Evolutionary conservation across 202 grass and related monocot species (phyloP).

Genomic region (Setaria viridis): DNA sequence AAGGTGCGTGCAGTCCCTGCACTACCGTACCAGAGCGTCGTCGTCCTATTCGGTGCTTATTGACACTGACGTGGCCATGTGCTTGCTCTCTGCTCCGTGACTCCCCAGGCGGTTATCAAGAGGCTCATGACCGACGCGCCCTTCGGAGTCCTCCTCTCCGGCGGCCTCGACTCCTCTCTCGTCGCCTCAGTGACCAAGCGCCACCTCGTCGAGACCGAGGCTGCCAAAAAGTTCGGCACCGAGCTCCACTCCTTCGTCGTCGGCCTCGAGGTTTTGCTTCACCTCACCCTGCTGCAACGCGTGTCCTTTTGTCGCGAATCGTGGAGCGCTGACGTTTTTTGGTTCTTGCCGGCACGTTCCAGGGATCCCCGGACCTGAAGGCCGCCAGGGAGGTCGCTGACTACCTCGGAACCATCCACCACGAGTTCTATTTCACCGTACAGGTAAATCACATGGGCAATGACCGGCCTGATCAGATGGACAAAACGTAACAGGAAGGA

Average conservation of each 20-base stretch:
- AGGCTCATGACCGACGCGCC: constrained; percentile 98
- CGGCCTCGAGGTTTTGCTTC: constrained; percentile 71
- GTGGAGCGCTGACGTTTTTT: background rate
- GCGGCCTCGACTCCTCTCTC: constrained; percentile 91
- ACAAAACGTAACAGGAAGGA: background rate
- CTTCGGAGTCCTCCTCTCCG: constrained; percentile 91
- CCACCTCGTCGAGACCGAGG: constrained; percentile 88
- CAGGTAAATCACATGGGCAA: constrained; percentile 53
- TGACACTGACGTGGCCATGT: constrained; percentile 8
- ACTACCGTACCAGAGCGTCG: background rate
- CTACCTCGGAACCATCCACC: constrained; percentile 87
- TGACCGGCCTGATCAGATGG: background rate
- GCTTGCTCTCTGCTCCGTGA: background rate
- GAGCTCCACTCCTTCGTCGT: constrained; percentile 98
- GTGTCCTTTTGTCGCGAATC: background rate
- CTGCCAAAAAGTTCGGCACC: constrained; percentile 81
- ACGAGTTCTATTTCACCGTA: constrained; percentile 95
- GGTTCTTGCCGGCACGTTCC: constrained; percentile 9
- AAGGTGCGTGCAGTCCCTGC: constrained; percentile 50
- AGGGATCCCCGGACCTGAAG: constrained; percentile 92
- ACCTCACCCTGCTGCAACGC: no score
- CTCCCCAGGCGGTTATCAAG: constrained; percentile 84
- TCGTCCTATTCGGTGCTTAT: background rate
- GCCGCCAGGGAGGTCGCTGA: constrained; percentile 83
- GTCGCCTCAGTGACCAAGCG: constrained; percentile 88